Evolutionary conservation across 306 rosid species (phyloP).

Genomic region (Pachyrhizus erosus): DNA sequence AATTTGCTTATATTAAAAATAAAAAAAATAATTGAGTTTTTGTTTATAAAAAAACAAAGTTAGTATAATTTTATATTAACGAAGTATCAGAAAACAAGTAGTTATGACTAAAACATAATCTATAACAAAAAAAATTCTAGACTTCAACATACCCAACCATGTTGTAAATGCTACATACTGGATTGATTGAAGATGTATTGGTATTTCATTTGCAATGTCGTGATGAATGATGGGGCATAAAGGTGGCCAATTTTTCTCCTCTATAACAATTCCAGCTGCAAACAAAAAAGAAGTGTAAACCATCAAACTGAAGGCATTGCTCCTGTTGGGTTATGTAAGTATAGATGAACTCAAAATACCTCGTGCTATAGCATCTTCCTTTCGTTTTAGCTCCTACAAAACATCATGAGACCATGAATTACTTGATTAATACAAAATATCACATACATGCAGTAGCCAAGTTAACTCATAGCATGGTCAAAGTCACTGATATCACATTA

Average conservation of each 20-base stretch:
- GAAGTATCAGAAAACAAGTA: constrained; percentile 14
- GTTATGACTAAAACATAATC: constrained; percentile 34
- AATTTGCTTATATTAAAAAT: too few relatives aligned
- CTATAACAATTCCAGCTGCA: constrained; percentile 83
- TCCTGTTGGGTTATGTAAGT: neutral
- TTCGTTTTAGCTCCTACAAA: constrained; percentile 80
- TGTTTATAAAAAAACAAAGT: too few relatives aligned
- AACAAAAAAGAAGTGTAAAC: constrained; percentile 28
- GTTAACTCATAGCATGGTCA: constrained; percentile 20
- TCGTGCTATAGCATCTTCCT: constrained; percentile 76
- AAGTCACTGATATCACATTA: constrained; percentile 3
- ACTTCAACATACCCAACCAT: constrained; percentile 74
- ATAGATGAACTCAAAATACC: constrained; percentile 58
- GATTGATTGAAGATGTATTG: constrained; percentile 82
- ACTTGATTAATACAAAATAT: constrained; percentile 10
- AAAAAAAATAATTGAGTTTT: too few relatives aligned
- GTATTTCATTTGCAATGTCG: constrained; percentile 84
- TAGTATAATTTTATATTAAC: neutral
- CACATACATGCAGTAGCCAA: neutral
- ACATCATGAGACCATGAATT: constrained; percentile 40
- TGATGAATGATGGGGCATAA: constrained; percentile 87
- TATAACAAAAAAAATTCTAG: constrained; percentile 11
- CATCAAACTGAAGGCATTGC: constrained; percentile 18
- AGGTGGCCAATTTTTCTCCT: constrained; percentile 93
- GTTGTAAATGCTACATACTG: constrained; percentile 92